Evolutionary conservation across 1,139 yeast species (phyloP).

Genomic region (Saccharomyces pastorianus): DNA sequence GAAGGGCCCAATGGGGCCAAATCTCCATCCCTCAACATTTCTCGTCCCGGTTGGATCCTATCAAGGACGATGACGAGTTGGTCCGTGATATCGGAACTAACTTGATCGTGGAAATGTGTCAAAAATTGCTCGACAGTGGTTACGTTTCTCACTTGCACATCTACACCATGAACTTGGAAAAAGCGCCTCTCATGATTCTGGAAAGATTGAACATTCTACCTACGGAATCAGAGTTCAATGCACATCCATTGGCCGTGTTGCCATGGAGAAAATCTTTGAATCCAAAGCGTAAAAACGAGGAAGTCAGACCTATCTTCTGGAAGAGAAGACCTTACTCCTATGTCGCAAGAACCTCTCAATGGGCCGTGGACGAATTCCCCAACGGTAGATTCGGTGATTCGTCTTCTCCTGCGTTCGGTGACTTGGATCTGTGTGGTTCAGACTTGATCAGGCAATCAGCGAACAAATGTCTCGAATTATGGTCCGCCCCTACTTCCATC

Average conservation of each 20-base stretch:
- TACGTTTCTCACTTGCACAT: slow-evolving; percentile 80
- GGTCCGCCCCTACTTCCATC: slow-evolving; percentile 71
- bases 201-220: slow-evolving; percentile 59
- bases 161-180: slow-evolving; percentile 92
- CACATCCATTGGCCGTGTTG: slow-evolving; percentile 32
- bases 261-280: slow-evolving; percentile 92
- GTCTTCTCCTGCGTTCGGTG: slow-evolving; percentile 89
- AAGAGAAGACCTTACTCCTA: slow-evolving; percentile 87
- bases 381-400: slow-evolving; percentile 96
- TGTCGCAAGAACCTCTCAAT: slow-evolving; percentile 79
- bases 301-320: slow-evolving; percentile 94
- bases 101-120: slow-evolving; percentile 78
- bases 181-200: slow-evolving; percentile 80
- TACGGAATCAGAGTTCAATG: slow-evolving; percentile 19
- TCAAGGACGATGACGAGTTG: slow-evolving; percentile 80
- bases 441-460: slow-evolving; percentile 71
- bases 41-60: slow-evolving; percentile 63
- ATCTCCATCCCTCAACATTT: slow-evolving; percentile 71
- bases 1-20: slow-evolving; percentile 93
- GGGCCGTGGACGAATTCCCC: slow-evolving; percentile 79
- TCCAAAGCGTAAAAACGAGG: slow-evolving; percentile 71
- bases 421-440: slow-evolving; percentile 69
- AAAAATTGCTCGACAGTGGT: slow-evolving; percentile 60
- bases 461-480: slow-evolving; percentile 67
- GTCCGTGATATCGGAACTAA: slow-evolving; percentile 85